Base-by-base conservation (phyloP, 1,284 basidiomycete genomes). In the Puccinia novopanici region DNA sequence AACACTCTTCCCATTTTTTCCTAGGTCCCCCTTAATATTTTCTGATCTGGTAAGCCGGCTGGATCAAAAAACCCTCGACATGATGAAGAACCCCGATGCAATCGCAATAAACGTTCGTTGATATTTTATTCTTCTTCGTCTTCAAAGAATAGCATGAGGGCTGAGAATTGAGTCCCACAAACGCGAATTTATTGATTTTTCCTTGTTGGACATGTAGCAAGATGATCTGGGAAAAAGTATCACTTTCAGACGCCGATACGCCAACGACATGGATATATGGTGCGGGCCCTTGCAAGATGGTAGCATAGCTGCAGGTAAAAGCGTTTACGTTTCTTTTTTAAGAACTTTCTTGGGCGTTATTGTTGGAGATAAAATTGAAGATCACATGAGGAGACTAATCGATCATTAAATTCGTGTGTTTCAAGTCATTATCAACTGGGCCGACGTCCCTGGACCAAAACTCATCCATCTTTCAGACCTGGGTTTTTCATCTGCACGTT, bases 21-120 rank as follows among this genome's bases (percentile, higher is more conserved):
- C 40, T 30, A 80, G 78, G 57, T 80, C 78, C 5, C 78, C 78
- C 34, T 54, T 80, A 45, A 73, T 80, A 9, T 27, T 80, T 74
- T 48, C 78, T 17, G 6, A 57, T 54, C 17, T 48, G 63, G 24
- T 54, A 42, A 17, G 22, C 8, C 5, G 8, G 5, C 40, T 72
- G 13, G 55, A 67, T 45, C 59, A 24, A 59, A 22, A 71, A 13
- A 34, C 48, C 9, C 61, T 65, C 24, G 52, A 54, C 10, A 17
- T 80, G 3, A 15, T 80, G 15, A 80, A 22, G 12, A 80, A 80
- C 34, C 48, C 37, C n/a, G 27, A 13, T 8, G 48, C 61, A 34
- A 50, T 80, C 24, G 71, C n/a, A 50, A 57, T 80, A 34, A 80
- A 80, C 42, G 78, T 80, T 15, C 24, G 78, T 5, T 40, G 30